These are phyloP conservation scores for Achaetomium macrosporum DNA, from an alignment of 2,329 filamentous ascomycete species.

Conservation along the genomic window DNA sequence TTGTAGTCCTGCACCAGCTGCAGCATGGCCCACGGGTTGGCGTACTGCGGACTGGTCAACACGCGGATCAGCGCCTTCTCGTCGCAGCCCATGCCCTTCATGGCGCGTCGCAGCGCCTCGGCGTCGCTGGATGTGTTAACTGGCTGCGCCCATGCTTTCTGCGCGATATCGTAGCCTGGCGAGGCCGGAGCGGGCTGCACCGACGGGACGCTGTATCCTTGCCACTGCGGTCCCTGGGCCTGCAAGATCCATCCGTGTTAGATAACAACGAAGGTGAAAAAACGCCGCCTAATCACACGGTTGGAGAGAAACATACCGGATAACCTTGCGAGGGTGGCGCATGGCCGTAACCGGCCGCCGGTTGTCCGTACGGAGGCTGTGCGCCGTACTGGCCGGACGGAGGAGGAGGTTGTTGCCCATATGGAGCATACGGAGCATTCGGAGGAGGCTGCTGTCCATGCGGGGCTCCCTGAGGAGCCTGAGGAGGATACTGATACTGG, in stretches of 20 bases:
- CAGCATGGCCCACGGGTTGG: constrained; percentile 31
- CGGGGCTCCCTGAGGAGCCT: not conserved
- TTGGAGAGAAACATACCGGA: not conserved
- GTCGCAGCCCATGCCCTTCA: constrained; percentile 86
- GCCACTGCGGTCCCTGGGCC: constrained; percentile 1
- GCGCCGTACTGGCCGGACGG: constrained; percentile 33
- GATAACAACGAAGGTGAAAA: too few species aligned
- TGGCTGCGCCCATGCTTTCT: constrained; percentile 46
- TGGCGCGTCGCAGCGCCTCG: constrained; percentile 67
- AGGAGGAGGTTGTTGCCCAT: constrained; percentile 18
- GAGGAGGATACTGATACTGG: constrained; percentile 1
- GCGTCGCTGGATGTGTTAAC: constrained; percentile 66
- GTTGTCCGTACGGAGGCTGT: constrained; percentile 27
- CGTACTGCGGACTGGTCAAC: constrained; percentile 68
- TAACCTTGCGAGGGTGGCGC: constrained; percentile 22
- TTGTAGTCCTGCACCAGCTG: constrained; percentile 42
- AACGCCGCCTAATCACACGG: too few species aligned
- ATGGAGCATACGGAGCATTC: constrained; percentile 15
- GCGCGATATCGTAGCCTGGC: constrained; percentile 65
- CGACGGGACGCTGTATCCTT: constrained; percentile 21
- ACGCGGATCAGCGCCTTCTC: constrained; percentile 67
- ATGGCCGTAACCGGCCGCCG: constrained; percentile 26
- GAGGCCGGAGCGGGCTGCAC: constrained; percentile 57
- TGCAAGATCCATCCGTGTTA: not conserved
- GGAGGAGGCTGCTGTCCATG: not conserved